Percentiles rank a stretch among this genome's conserved stretches.
phyloP scores from a whole-genome alignment of 2,329 filamentous ascomycete genomes.

The Penicillium vulpinum region DNA sequence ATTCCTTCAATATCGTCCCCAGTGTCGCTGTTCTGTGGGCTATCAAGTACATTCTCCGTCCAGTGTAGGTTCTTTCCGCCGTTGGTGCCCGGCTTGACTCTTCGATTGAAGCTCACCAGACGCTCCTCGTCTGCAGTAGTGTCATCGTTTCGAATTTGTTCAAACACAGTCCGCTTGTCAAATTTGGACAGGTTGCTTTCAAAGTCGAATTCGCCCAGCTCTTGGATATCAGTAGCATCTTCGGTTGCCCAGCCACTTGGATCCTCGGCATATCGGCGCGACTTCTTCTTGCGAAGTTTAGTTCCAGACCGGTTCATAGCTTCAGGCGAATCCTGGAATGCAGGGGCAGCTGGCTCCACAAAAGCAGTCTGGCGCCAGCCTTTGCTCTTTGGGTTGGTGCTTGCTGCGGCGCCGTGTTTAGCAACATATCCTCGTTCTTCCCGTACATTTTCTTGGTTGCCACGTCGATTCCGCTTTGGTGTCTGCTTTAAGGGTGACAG shows the following conservation, averaged over 20 bases:
- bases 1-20: slow-evolving; percentile 57
- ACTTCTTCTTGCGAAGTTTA: slow-evolving; percentile 49
- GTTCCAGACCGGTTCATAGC: slow-evolving; percentile 27
- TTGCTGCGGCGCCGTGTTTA: slow-evolving; percentile 35
- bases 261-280: slow-evolving; percentile 53
- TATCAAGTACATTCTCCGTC: slow-evolving; percentile 84
- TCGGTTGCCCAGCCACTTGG: slow-evolving; percentile 93
- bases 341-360: slow-evolving; percentile 52
- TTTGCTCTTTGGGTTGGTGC: slow-evolving; percentile 53
- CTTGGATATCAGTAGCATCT: slow-evolving; percentile 90
- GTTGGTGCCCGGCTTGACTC: slow-evolving; percentile 64
- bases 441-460: slow-evolving; percentile 44
- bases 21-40: slow-evolving; percentile 70
- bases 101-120: slow-evolving; percentile 84
- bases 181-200: slow-evolving; percentile 87
- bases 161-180: slow-evolving; percentile 88
- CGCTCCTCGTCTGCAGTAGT: slow-evolving; percentile 84
- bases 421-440: slow-evolving; percentile 46
- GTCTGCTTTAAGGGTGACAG: slow-evolving; percentile 25
- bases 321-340: slow-evolving; percentile 43
- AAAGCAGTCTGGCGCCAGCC: slow-evolving; percentile 69
- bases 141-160: slow-evolving; percentile 87
- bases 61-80: slow-evolving; percentile 89
- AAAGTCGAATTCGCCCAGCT: slow-evolving; percentile 94
- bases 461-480: slow-evolving; percentile 48